Conservation (phyloP, 441 rosid species). For the Pelargonium cotyledonis region DNA sequence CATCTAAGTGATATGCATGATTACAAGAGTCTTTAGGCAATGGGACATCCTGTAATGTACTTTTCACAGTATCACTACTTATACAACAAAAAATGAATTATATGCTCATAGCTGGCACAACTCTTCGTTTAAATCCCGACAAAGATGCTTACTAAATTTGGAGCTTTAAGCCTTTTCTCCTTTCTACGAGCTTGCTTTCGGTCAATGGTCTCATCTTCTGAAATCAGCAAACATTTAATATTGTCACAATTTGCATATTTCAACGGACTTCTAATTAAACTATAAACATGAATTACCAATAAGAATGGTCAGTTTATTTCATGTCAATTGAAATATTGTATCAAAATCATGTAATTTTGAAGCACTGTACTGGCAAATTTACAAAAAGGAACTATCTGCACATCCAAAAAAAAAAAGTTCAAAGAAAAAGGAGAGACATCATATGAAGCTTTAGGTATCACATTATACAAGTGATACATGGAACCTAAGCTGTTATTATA, state of each 20-base stretch:
- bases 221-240: slow-evolving; percentile 9
- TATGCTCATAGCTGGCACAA: background rate
- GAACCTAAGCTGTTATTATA: too few species aligned
- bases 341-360: too few species aligned
- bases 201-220: slow-evolving; percentile 56
- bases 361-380: too few species aligned
- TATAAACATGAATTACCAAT: background rate
- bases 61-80: background rate
- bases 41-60: background rate
- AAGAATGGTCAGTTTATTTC: background rate
- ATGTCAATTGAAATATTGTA: too few species aligned
- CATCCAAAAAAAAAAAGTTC: too few species aligned
- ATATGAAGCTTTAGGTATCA: too few species aligned
- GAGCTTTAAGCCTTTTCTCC: slow-evolving; percentile 39
- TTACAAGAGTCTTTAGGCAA: background rate
- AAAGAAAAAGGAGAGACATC: too few species aligned
- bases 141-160: slow-evolving; percentile 32
- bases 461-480: too few species aligned
- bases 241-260: background rate
- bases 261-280: background rate
- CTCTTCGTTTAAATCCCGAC: too few species aligned
- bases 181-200: slow-evolving; percentile 43
- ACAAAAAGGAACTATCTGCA: too few species aligned
- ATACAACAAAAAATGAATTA: background rate
- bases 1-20: too few species aligned